Evolutionary conservation across 202 grass and related monocot species (phyloP).

Genomic region (Schoenoplectus triqueter): DNA sequence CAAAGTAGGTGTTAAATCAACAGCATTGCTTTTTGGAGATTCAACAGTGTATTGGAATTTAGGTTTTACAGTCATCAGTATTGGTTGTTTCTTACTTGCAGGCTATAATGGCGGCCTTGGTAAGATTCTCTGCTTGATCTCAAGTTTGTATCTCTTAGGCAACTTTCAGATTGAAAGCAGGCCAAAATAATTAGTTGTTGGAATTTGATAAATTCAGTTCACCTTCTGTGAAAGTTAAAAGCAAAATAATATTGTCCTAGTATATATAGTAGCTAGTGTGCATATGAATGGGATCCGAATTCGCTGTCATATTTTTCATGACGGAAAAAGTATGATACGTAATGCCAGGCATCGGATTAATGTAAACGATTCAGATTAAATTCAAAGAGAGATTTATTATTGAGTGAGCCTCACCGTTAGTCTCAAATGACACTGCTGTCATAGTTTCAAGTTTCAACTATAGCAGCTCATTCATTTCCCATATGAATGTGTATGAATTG

Average conservation of each 20-base stretch:
- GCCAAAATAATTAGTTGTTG: too few species aligned
- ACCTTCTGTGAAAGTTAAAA: background rate
- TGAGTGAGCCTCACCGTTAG: too few species aligned
- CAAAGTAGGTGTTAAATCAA: constrained; percentile 54
- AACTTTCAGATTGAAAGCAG: background rate
- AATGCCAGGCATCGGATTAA: too few species aligned
- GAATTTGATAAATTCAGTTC: background rate
- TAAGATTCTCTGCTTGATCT: background rate
- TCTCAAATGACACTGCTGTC: too few species aligned
- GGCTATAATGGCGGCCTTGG: constrained; percentile 44
- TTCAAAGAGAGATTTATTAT: too few species aligned
- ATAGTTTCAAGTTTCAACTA: too few species aligned
- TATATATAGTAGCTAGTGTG: too few species aligned
- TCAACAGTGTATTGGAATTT: constrained; percentile 45
- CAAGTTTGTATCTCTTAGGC: background rate
- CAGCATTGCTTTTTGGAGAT: constrained; percentile 48
- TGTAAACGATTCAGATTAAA: too few species aligned
- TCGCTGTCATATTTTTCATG: background rate
- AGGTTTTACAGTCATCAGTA: constrained; percentile 42
- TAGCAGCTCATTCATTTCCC: too few species aligned
- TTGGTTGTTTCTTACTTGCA: constrained; percentile 43
- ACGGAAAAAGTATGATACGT: background rate
- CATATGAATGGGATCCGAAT: too few species aligned
- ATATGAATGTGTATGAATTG: background rate
- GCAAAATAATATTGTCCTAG: too few species aligned